Evolutionary conservation across 495 filamentous ascomycete genomes (phyloP), one percentile per base, ranked within the genome.

Genomic region (Filosporella fistucella): DNA sequence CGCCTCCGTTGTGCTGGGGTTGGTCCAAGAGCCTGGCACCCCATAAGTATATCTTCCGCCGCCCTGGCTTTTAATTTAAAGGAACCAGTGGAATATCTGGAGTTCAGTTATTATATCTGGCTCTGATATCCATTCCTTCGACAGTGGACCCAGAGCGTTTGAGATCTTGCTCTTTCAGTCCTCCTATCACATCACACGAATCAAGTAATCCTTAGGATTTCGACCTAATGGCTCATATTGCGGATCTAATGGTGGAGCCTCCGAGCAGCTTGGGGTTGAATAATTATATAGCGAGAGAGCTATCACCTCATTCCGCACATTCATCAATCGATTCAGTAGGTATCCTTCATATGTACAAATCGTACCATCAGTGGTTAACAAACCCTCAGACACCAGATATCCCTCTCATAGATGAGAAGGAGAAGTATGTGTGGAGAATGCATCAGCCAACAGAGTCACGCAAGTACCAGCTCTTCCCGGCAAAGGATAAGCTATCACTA

Each of bases 381-480:
- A n/a, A n/a, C n/a, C n/a, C 45, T 24, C 41, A 56, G 57, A n/a
- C 37, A 40, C 32, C 62, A 60, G 65, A 63, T 45, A 65, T 50
- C 37, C 61, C 58, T 46, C 63, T 45, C 33, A 61, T 51, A 36
- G 55, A 71, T 65, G 51, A 77, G 66, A 49, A 51, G 46, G 52
- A 55, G 36, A 67, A 70, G 18, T 68, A 66, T 53, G 59, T 67
- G 20, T 73, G 69, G 69, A 77, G 71, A 56, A 75, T 76, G 74
- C 71, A 75, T 42, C 68, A 73, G 42, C 59, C 69, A 5, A 65
- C 71, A 49, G 55, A 58, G 30, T 25, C 43, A 11, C 64, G 67
- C 45, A 77, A 72, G 59, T 76, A 77, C 41, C 71, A 76, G 59
- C 62, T 75, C 36, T 77, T 77, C 54, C 74, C 72, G 45, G 65